Conservation (phyloP, 306 rosid genomes). For the Neltuma alba region DNA sequence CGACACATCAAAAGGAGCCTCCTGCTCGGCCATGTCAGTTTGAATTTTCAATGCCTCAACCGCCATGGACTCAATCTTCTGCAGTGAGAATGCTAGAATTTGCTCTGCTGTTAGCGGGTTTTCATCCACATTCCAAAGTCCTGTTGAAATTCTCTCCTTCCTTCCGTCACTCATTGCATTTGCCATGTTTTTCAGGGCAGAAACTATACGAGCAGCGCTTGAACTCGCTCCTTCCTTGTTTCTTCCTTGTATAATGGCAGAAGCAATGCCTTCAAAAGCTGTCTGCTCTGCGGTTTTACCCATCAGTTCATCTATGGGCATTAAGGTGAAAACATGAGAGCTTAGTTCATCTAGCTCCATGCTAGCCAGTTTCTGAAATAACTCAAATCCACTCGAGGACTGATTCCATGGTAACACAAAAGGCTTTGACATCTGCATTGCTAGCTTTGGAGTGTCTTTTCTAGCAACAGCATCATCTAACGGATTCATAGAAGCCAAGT, state of each 20-base stretch:
- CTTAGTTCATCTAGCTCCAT: constrained; percentile 69
- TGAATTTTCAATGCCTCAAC: constrained; percentile 82
- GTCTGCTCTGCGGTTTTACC: constrained; percentile 95
- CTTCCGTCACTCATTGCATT: constrained; percentile 69
- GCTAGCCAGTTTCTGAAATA: constrained; percentile 76
- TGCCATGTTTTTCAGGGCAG: constrained; percentile 66
- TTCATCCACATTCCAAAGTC: constrained; percentile 84
- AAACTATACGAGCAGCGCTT: constrained; percentile 77
- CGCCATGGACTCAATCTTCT: constrained; percentile 76
- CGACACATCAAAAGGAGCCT: constrained; percentile 88
- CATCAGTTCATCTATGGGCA: constrained; percentile 78
- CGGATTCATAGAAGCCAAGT: constrained; percentile 87
- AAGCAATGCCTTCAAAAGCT: constrained; percentile 96
- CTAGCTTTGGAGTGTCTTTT: constrained; percentile 78
- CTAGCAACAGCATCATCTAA: constrained; percentile 51
- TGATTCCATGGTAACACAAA: constrained; percentile 53
- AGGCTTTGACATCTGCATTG: constrained; percentile 88
- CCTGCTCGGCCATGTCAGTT: constrained; percentile 85
- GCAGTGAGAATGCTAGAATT: constrained; percentile 71
- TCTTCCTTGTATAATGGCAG: constrained; percentile 85
- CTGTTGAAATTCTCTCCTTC: constrained; percentile 74
- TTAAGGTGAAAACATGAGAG: constrained; percentile 56
- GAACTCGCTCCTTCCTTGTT: constrained; percentile 94
- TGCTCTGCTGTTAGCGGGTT: constrained; percentile 59
- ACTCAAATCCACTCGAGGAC: constrained; percentile 69